A percentile compares a stretch with the other conserved stretches of the same genome.
Conservation (phyloP, 176 grass and related monocot species). For the Triticum monococcum region DNA sequence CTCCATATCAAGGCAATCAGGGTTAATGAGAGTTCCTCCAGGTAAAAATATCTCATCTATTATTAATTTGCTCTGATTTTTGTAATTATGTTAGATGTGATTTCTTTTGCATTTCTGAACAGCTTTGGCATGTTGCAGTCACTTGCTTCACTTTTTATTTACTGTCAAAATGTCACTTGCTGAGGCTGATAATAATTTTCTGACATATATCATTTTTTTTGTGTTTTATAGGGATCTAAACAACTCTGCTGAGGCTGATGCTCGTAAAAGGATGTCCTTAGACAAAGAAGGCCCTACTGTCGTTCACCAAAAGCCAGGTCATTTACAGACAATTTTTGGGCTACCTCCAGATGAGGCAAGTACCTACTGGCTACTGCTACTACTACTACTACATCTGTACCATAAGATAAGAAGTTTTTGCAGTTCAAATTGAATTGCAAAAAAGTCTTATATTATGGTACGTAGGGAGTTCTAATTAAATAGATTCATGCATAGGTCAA, state of each 20-base stretch:
- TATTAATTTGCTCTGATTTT: not conserved
- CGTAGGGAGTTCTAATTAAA: not conserved
- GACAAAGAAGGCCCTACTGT: conserved; percentile 77
- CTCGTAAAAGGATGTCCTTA: conserved; percentile 78
- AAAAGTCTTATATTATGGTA: too few species aligned
- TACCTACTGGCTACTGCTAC: not conserved
- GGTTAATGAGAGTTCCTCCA: conserved; percentile 65
- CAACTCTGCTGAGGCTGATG: conserved; percentile 62
- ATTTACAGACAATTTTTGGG: conserved; percentile 81
- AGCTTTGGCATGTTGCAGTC: not conserved
- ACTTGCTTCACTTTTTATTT: conserved; percentile 11
- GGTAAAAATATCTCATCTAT: conserved; percentile 41
- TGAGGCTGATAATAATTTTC: not conserved
- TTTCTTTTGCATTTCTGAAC: not conserved
- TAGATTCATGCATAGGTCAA: conserved; percentile 7
- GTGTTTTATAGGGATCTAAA: conserved; percentile 51
- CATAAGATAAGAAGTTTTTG: too few species aligned
- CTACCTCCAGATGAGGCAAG: conserved; percentile 81
- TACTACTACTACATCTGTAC: not conserved
- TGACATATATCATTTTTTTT: conserved; percentile 11
- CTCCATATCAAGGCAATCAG: conserved; percentile 86
- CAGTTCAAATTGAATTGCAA: too few species aligned
- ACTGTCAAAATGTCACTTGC: too few species aligned
- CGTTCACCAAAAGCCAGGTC: conserved; percentile 95
- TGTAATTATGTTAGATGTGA: not conserved